Evolutionary conservation across 148 eudicot species (phyloP).

Genomic region (Pharnaceum exiguum): DNA sequence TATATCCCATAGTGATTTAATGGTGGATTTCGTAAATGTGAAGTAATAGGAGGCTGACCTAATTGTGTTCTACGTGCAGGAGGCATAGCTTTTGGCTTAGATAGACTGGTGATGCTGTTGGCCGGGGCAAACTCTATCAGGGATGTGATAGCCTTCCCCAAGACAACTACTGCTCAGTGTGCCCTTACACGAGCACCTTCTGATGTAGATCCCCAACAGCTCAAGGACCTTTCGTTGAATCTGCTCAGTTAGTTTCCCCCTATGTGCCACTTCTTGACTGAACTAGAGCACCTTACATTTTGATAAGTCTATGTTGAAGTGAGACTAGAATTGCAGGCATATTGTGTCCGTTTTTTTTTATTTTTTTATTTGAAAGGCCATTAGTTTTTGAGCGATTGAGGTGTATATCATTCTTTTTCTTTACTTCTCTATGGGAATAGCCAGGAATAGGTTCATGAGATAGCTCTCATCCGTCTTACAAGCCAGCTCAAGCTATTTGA

Average conservation of each 20-base stretch:
- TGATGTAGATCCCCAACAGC: slow-evolving; percentile 74
- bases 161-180: slow-evolving; percentile 87
- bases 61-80: slow-evolving; percentile 39
- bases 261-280: not conserved
- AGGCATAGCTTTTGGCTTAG: slow-evolving; percentile 92
- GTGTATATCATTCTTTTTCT: no score
- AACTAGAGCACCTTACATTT: not conserved
- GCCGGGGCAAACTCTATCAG: slow-evolving; percentile 81
- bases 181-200: slow-evolving; percentile 93
- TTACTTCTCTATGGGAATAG: no score
- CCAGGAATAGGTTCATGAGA: no score
- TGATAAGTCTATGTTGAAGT: not conserved
- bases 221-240: slow-evolving; percentile 46
- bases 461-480: no score
- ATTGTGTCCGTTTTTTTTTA: no score
- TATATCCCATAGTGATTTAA: no score
- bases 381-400: no score
- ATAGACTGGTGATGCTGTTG: slow-evolving; percentile 85
- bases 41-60: no score
- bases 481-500: no score
- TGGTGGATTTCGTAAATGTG: no score
- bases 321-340: not conserved
- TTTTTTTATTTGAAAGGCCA: no score
- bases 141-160: slow-evolving; percentile 95
- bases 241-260: not conserved